phyloP scores from a whole-genome alignment of 805 yeast genomes.

The Schwanniomyces polymorphus region DNA sequence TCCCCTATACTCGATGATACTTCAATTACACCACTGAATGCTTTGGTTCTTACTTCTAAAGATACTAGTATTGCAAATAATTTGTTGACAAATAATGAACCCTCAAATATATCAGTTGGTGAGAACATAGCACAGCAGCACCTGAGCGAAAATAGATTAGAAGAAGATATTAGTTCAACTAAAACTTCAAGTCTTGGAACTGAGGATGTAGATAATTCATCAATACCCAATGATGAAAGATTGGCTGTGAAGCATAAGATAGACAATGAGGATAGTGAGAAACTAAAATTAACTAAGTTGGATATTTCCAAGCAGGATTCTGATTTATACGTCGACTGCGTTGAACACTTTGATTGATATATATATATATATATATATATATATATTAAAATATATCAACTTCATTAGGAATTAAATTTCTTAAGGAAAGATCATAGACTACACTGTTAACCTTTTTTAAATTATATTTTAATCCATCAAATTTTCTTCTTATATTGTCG shows the following conservation, averaged over 20 bases:
- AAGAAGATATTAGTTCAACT: background rate
- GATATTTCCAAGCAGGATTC: background rate
- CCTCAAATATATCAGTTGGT: no score
- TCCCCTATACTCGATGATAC: no score
- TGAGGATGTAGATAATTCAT: background rate
- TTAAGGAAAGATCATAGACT: slow-evolving; percentile 23
- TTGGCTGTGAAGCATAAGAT: background rate
- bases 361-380: background rate
- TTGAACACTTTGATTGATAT: background rate
- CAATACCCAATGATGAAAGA: background rate
- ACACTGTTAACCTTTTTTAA: slow-evolving; percentile 24
- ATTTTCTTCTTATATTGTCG: slow-evolving; percentile 24
- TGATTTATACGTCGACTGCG: background rate
- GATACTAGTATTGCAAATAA: no score
- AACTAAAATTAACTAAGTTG: background rate
- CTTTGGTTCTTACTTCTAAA: background rate
- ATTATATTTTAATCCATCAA: slow-evolving; percentile 28
- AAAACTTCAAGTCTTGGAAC: background rate
- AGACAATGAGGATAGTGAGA: background rate
- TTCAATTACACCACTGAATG: background rate
- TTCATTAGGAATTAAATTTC: slow-evolving; percentile 14
- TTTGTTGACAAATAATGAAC: no score
- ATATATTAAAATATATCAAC: slow-evolving; percentile 5
- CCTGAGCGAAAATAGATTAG: no score
- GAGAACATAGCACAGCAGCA: no score